Evolutionary conservation across 257 asterid species (phyloP).

Genomic region (Anisodus tanguticus): DNA sequence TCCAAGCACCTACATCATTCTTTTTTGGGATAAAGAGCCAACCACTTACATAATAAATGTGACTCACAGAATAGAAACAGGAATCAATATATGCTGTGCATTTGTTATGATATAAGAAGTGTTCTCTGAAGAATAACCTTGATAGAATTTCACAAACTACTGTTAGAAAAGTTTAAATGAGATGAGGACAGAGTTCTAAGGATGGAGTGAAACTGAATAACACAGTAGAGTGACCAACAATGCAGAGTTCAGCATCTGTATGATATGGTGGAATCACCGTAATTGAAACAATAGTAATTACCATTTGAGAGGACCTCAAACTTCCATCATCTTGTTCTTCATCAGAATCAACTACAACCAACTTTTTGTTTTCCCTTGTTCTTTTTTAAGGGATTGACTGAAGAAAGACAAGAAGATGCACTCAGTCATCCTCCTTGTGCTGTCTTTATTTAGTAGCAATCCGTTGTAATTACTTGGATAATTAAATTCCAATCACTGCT

Average conservation of each 20-base stretch:
- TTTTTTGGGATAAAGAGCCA: too few relatives aligned
- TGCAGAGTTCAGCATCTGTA: not conserved
- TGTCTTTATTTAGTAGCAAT: not conserved
- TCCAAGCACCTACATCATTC: not conserved
- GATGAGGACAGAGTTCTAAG: not conserved
- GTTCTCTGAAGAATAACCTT: not conserved
- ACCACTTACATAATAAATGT: not conserved
- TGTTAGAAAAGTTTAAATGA: not conserved
- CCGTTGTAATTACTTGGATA: not conserved
- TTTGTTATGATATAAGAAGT: not conserved
- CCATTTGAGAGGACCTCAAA: conserved; percentile 17
- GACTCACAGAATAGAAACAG: not conserved
- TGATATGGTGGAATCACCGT: not conserved
- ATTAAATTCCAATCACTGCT: not conserved
- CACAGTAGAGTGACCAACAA: not conserved
- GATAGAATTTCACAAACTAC: not conserved
- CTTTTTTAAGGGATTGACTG: not conserved
- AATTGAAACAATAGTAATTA: conserved; percentile 1
- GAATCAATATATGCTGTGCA: not conserved
- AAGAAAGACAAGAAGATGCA: not conserved
- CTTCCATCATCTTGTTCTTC: not conserved
- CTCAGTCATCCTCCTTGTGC: not conserved
- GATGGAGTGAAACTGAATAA: conserved; percentile 17
- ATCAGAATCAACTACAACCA: not conserved
- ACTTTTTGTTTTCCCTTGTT: conserved; percentile 4